Conservation (phyloP, 225 moss, liverwort and hornwort species). For the Anthoceros angustus region DNA sequence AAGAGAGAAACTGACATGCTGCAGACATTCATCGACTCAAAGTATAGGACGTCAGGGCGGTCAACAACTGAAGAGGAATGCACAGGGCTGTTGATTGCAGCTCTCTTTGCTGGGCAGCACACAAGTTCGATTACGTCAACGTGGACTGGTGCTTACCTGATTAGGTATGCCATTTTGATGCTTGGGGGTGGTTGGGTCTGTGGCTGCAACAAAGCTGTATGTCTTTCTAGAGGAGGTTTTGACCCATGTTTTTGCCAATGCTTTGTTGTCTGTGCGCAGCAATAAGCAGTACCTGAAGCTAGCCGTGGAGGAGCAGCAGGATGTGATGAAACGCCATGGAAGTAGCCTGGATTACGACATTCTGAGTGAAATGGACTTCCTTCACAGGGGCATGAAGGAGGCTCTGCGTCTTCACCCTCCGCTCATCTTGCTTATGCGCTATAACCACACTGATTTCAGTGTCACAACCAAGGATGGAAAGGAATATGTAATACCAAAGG, state of each 20-base stretch:
- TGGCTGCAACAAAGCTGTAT: not conserved
- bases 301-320: constrained; percentile 64
- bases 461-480: constrained; percentile 58
- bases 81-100: constrained; percentile 85
- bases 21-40: constrained; percentile 89
- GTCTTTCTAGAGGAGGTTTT: not conserved
- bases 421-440: constrained; percentile 75
- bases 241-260: not conserved
- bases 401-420: constrained; percentile 82
- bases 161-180: constrained; percentile 31
- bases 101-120: constrained; percentile 96
- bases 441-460: constrained; percentile 65
- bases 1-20: constrained; percentile 78
- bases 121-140: constrained; percentile 94
- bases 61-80: constrained; percentile 71
- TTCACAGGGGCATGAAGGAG: constrained; percentile 86
- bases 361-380: constrained; percentile 48
- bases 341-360: constrained; percentile 51
- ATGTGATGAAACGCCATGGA: constrained; percentile 63
- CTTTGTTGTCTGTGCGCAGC: constrained; percentile 21
- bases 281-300: constrained; percentile 45
- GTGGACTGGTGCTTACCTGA: constrained; percentile 85
- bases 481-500: constrained; percentile 57
- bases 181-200: not conserved
- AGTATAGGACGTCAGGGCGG: constrained; percentile 64